Evolutionary conservation across 768 basidiomycete species (phyloP).

Genomic region (Hortiboletus flavorubellus): DNA sequence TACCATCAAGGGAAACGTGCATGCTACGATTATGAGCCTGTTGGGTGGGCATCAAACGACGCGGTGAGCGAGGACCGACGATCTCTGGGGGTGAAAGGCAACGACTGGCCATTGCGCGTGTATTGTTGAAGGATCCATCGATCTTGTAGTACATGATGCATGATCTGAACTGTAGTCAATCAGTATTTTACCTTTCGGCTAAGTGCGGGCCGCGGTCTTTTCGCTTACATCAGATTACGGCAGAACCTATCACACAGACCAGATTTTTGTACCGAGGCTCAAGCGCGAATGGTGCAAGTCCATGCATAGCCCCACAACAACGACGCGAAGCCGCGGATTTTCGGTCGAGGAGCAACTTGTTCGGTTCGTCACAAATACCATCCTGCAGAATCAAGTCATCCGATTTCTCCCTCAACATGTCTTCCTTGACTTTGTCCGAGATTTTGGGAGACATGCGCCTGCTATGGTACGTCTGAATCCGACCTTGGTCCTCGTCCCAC

Average conservation of each 20-base stretch:
- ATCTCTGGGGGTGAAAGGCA: slow-evolving; percentile 99
- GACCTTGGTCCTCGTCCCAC: not conserved
- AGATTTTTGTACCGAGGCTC: no score
- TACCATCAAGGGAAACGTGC: slow-evolving; percentile 83
- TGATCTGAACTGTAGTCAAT: no score
- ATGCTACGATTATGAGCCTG: slow-evolving; percentile 70
- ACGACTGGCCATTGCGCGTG: slow-evolving; percentile 88
- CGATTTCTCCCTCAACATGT: not conserved
- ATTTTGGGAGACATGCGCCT: not conserved
- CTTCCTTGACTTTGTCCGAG: not conserved
- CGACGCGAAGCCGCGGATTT: not conserved
- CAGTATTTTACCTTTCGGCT: slow-evolving; percentile 67
- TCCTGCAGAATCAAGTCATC: not conserved
- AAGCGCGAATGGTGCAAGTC: not conserved
- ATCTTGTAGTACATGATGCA: slow-evolving; percentile 80
- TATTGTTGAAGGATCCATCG: slow-evolving; percentile 90
- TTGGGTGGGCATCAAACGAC: slow-evolving; percentile 87
- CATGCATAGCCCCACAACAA: not conserved
- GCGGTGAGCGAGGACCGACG: slow-evolving; percentile 94
- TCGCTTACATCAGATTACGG: no score
- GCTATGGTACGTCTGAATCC: not conserved
- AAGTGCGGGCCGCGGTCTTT: slow-evolving; percentile 62
- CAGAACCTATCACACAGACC: no score
- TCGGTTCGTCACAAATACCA: not conserved
- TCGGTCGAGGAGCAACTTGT: no score